Percentiles rank a stretch among this genome's conserved stretches.
Evolutionary conservation across 169 alveolate species (phyloP).

Genomic region (Plasmodium vivax): DNA sequence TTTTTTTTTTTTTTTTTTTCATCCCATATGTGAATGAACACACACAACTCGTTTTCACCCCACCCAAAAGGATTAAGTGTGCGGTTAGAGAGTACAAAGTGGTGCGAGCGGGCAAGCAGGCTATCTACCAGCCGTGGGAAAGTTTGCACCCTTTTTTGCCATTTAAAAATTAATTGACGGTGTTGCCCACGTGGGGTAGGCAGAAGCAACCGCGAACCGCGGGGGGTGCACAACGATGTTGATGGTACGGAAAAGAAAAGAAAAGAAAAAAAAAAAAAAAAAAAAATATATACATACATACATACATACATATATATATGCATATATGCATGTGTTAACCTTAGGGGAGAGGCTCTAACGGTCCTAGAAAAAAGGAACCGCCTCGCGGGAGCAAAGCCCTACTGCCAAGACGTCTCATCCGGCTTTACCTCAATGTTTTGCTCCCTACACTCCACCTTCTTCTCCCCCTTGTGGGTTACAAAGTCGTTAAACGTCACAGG

Average conservation of each 20-base stretch:
- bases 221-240: not conserved
- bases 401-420: constrained; percentile 22
- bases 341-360: not conserved
- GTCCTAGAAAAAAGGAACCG: not conserved
- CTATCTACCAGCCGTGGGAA: not conserved
- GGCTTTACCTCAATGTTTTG: not conserved
- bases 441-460: constrained; percentile 1
- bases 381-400: not conserved
- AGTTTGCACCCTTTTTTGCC: not conserved
- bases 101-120: not conserved
- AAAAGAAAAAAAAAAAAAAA: no score
- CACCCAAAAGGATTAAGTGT: not conserved
- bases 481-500: constrained; percentile 8
- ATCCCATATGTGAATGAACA: not conserved
- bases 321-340: no score
- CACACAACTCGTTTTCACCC: not conserved
- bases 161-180: not conserved
- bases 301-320: no score
- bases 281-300: no score
- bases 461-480: not conserved
- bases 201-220: not conserved
- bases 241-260: not conserved
- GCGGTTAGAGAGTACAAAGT: not conserved
- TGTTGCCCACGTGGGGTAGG: not conserved
- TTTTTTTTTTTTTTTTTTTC: no score